Evolutionary conservation across 345 rosid genomes (phyloP).

Genomic region (Isatis tinctoria): DNA sequence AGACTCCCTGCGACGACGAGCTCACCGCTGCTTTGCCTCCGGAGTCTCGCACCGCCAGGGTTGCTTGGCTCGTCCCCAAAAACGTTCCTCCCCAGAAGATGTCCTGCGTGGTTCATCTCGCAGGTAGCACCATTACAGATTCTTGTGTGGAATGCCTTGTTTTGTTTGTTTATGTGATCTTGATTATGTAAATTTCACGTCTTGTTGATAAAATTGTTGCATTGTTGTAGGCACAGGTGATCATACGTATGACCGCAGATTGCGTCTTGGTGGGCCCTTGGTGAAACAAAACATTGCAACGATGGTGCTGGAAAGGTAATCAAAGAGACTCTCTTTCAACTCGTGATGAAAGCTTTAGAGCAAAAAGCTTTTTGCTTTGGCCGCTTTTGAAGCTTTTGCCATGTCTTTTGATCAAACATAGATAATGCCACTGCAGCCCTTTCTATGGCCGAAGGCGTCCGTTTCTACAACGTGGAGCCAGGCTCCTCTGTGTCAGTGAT

Average conservation of each 20-base stretch:
- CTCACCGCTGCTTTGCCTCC: conserved; percentile 80
- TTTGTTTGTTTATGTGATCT: neutral
- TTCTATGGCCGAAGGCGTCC: conserved; percentile 96
- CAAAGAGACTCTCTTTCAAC: neutral
- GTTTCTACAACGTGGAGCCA: conserved; percentile 76
- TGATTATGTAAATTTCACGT: neutral
- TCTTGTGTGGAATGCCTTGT: neutral
- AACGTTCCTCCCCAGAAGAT: conserved; percentile 66
- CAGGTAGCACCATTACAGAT: conserved; percentile 47
- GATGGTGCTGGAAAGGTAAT: conserved; percentile 96
- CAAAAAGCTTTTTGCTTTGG: conserved; percentile 14
- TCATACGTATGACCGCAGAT: conserved; percentile 77
- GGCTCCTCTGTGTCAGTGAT: conserved; percentile 93
- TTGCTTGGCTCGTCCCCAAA: conserved; percentile 83
- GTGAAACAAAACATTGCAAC: conserved; percentile 88
- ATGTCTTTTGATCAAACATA: conserved; percentile 27
- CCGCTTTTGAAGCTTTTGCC: conserved; percentile 28
- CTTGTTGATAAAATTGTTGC: neutral
- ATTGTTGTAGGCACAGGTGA: conserved; percentile 86
- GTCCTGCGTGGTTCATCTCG: conserved; percentile 99
- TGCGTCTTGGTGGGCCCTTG: conserved; percentile 93
- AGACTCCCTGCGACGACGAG: conserved; percentile 80
- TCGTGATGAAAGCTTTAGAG: conserved; percentile 1
- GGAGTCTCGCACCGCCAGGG: conserved; percentile 79
- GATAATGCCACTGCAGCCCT: conserved; percentile 65